phyloP scores from a whole-genome alignment of 768 basidiomycete genomes.

The Collybia nuda region DNA sequence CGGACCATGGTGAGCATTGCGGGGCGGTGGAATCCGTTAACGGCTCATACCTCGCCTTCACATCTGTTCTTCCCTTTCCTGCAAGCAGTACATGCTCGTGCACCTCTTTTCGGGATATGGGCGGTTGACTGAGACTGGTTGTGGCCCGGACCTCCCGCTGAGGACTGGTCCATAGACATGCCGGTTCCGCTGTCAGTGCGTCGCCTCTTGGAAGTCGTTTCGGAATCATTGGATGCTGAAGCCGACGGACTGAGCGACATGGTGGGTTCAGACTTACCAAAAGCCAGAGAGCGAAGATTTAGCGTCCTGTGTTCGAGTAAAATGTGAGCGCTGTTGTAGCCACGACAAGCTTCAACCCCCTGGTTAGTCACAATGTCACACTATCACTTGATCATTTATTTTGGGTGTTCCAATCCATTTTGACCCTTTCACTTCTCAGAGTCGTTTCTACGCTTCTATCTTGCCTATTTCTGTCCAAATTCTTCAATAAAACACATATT shows the following conservation, averaged over 20 bases:
- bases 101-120: slow-evolving; percentile 90
- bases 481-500: neutral
- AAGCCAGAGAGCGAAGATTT: slow-evolving; percentile 9
- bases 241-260: slow-evolving; percentile 72
- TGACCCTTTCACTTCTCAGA: slow-evolving; percentile 6
- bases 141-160: slow-evolving; percentile 29
- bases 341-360: neutral
- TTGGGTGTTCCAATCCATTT: slow-evolving; percentile 1
- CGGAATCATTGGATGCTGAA: slow-evolving; percentile 55
- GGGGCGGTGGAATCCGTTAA: slow-evolving; percentile 39
- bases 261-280: slow-evolving; percentile 22
- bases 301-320: slow-evolving; percentile 10
- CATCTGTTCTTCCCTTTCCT: slow-evolving; percentile 93
- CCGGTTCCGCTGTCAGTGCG: slow-evolving; percentile 38
- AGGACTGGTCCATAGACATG: slow-evolving; percentile 32
- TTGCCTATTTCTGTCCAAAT: slow-evolving; percentile 8
- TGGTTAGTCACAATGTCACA: slow-evolving; percentile 5
- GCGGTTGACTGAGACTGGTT: slow-evolving; percentile 33
- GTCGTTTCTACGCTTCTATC: slow-evolving; percentile 4
- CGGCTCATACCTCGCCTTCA: slow-evolving; percentile 77
- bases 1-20: slow-evolving; percentile 62
- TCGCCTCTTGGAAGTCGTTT: slow-evolving; percentile 56
- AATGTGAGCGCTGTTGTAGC: slow-evolving; percentile 5
- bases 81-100: slow-evolving; percentile 84
- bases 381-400: slow-evolving; percentile 4